phyloP scores from a whole-genome alignment of 495 filamentous ascomycete species.

The Tuber indicum region DNA sequence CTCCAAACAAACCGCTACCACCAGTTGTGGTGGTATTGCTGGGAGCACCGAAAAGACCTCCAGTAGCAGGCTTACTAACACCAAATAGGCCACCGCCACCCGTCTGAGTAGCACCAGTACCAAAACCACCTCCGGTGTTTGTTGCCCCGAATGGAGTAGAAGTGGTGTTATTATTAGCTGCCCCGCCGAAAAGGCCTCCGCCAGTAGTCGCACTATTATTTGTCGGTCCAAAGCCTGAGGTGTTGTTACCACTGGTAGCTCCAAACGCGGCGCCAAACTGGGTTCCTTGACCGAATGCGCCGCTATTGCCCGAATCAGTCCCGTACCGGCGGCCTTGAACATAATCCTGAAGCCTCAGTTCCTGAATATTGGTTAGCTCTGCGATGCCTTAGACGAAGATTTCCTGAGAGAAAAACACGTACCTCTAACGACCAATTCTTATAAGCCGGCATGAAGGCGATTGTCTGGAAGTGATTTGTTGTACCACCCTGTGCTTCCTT shows the following conservation, averaged over 20 bases:
- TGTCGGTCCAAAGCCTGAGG: conserved; percentile 43
- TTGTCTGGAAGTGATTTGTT: conserved; percentile 68
- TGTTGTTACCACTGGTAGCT: conserved; percentile 43
- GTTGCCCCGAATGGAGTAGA: conserved; percentile 49
- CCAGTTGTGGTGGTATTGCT: conserved; percentile 45
- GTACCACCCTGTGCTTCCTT: conserved; percentile 59
- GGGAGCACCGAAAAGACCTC: conserved; percentile 48
- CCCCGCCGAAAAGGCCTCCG: conserved; percentile 51
- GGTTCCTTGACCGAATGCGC: conserved; percentile 65
- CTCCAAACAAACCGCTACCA: conserved; percentile 54
- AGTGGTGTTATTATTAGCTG: conserved; percentile 44
- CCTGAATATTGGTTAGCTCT: conserved; percentile 43
- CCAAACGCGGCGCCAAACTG: conserved; percentile 51
- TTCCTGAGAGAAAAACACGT: conserved; percentile 6
- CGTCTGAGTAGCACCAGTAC: conserved; percentile 48
- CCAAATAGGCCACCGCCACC: conserved; percentile 49
- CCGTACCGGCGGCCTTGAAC: conserved; percentile 74
- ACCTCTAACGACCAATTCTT: conserved; percentile 77
- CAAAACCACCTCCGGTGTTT: conserved; percentile 37
- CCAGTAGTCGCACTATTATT: conserved; percentile 44
- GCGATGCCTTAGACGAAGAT: conserved; percentile 4
- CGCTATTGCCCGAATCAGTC: conserved; percentile 64
- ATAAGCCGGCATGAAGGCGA: conserved; percentile 79
- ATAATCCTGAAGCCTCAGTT: conserved; percentile 84
- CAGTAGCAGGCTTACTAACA: conserved; percentile 45